Evolutionary conservation across 352 stramenopile genomes (phyloP), one percentile per base, ranked within the genome.

Genomic region (Globisporangium megalacanthum): DNA sequence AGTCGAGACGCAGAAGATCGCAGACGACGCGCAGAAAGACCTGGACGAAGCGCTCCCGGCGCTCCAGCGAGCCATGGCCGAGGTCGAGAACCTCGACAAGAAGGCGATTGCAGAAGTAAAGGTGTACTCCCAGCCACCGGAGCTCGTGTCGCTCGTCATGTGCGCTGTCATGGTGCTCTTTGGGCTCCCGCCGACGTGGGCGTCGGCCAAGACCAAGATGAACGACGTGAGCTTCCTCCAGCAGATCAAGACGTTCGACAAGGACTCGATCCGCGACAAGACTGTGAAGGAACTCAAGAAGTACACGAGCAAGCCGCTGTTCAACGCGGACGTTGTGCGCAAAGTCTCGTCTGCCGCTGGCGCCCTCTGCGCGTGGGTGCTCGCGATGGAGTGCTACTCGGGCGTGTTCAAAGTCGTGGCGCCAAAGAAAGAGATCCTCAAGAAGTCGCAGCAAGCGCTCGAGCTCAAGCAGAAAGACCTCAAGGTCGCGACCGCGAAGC

Each of bases 121-220:
- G 69, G 88, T 96, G 10, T 98, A 98, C 66, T 89, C 89, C 0
- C 93, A 96, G 47, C 95, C 95, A 17, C 93, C 95, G 0, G 79
- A 92, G 56, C 68, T 89, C 9, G 95, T 98, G 49, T 94, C 94
- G 14, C 85, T 96, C 60, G 89, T 97, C 0, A 92, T 98, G 80
- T 93, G 89, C 44, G 94, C 88, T n/a, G 93, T 98, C 44, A 98
- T 98, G 91, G 97, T 97, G 42, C 73, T 98, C n/a, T 97, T 98
- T 60, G 86, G 89, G 2, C 69, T 96, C n/a, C 78, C 76, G 17
- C 92, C 92, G 1, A 96, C 96, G 37, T 98, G 94, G 94, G 88
- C 82, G 0, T 84, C 79, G 31, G 92, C 94, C 3, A 98, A 98
- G 71, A 96, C 81, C 22, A 95, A 97, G 54, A 93, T 98, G 70